A percentile compares a stretch with the other conserved stretches of the same genome.
These are phyloP conservation scores for Aspergillus ibericus DNA, from an alignment of 2,329 filamentous ascomycete species.

Conservation along the genomic window DNA sequence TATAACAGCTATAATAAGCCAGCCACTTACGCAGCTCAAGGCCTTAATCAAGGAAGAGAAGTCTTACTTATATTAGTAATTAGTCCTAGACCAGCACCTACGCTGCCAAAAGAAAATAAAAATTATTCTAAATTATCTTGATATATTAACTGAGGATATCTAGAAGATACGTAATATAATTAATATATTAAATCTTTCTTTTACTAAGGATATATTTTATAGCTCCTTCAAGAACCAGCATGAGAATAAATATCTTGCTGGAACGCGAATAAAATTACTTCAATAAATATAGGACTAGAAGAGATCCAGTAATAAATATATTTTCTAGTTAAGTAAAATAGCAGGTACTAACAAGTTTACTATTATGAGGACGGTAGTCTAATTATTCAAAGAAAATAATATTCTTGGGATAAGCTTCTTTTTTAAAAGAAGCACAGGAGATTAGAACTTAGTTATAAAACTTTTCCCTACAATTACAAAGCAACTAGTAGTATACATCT, in stretches of 20 bases:
- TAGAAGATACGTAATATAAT: neutral
- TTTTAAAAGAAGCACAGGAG: neutral
- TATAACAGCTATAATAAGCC: conserved; percentile 12
- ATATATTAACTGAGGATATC: neutral
- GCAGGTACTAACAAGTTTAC: neutral
- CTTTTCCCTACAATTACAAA: neutral
- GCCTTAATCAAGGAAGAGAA: conserved; percentile 14
- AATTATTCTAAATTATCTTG: conserved; percentile 6
- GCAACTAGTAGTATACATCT: neutral
- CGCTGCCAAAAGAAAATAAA: conserved; percentile 8
- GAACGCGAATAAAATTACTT: neutral
- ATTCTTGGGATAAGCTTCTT: conserved; percentile 2
- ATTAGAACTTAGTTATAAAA: neutral
- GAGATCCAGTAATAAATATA: neutral
- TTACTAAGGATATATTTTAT: neutral
- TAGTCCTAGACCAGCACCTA: conserved; percentile 11
- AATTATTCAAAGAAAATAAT: neutral
- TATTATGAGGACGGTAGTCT: conserved; percentile 1
- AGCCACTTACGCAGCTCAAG: conserved; percentile 13
- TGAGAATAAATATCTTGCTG: conserved; percentile 1
- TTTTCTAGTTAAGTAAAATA: neutral
- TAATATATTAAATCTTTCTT: conserved; percentile 2
- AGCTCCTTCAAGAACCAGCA: neutral
- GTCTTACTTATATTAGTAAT: conserved; percentile 7
- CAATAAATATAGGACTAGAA: neutral